Base-by-base conservation (phyloP, 2,329 filamentous ascomycete genomes). In the Fusarium ramigenum region DNA sequence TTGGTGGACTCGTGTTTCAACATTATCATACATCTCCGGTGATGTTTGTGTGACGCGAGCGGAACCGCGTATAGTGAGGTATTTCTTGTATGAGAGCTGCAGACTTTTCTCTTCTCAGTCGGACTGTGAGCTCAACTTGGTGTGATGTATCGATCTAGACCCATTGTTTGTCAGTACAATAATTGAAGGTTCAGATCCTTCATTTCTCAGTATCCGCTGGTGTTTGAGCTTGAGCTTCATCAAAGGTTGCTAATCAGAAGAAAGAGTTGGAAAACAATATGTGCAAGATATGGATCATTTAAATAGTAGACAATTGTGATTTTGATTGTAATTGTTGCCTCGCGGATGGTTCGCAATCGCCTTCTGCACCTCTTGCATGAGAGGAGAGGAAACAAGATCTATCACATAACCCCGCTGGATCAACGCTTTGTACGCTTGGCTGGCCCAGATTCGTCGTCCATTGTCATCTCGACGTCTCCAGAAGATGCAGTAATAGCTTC, bases 401-500 rank as follows among this genome's bases (percentile, higher is more conserved):
- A 43, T 58, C 60, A 56, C 59, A 69, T 57, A 46, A 34, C 49
- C 58, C 56, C 37, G 32, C 19, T 46, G 28, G 23, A 46, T 78
- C 67, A 79, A 14, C 50, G 65, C 61, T 76, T 83, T 42, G 77
- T 63, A 63, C 73, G 79, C 76, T 83, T 84, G 18, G 73, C 62
- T 8, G 80, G 73, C 23, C 74, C 76, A n/a, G 61, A 36, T 40
- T 76, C 63, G 14, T 73, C 72, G 30, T 79, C 78, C 52, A 77
- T 68, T 10, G 66, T 73, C 73, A 76, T 78, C 54, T 80, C 77
- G n/a, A 77, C 69, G 32, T 77, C 69, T 28, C 63, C 71, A 19
- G 68, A 72, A 80, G 81, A 53, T 7, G 81, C 75, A 16, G 69
- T 74, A 66, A 87, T 84, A 3, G 90, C 85, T 76, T 90, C 86